Conservation (phyloP, 306 rosid species). For the Fragaria vesca region DNA sequence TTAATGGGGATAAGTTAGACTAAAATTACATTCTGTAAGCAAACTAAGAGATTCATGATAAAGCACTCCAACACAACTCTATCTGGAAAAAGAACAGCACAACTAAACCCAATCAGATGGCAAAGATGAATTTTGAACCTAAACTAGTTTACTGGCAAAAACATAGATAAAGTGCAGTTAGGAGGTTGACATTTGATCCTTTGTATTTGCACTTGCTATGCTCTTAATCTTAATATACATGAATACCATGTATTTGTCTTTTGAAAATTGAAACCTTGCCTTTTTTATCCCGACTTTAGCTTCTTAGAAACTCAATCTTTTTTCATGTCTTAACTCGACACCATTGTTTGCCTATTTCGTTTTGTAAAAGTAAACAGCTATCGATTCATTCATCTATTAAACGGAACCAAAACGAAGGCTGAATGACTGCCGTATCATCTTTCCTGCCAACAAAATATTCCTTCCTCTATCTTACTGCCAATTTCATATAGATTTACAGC, state of each 20-base stretch:
- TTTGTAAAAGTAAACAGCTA: neutral
- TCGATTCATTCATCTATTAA: neutral
- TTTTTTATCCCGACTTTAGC: neutral
- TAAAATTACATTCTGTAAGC: neutral
- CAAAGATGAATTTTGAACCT: neutral
- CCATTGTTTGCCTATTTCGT: neutral
- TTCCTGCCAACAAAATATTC: neutral
- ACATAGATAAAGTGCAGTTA: neutral
- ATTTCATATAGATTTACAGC: neutral
- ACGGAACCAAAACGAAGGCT: neutral
- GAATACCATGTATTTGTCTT: neutral
- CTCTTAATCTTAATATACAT: neutral
- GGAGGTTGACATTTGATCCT: neutral
- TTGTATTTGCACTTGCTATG: neutral
- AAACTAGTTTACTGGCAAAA: neutral
- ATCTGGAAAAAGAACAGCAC: neutral
- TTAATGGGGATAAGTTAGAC: conserved; percentile 23
- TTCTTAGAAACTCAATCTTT: neutral
- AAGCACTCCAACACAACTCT: neutral
- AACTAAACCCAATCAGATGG: neutral
- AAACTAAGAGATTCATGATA: neutral
- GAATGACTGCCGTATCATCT: neutral
- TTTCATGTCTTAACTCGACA: neutral
- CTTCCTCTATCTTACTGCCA: neutral
- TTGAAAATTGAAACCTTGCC: neutral